Conservation (phyloP, 164 flowering plant species). For the Malania oleifera region DNA sequence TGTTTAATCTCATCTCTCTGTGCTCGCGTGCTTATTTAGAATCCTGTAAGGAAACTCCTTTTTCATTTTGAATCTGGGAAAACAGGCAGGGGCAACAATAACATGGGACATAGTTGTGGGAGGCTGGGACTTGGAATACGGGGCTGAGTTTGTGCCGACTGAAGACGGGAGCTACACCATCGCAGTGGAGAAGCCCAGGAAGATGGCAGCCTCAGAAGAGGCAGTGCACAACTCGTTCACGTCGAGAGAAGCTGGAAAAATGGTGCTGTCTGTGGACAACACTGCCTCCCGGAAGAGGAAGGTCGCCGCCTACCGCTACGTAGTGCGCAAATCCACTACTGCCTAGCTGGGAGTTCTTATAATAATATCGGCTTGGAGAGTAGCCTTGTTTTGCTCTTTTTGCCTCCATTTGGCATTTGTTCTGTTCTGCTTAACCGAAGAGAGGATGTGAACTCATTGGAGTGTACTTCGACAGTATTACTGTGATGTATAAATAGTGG, state of each 20-base stretch:
- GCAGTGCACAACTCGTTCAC: slow-evolving; percentile 73
- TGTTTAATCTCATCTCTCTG: not conserved
- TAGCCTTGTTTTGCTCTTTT: not conserved
- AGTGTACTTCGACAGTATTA: not conserved
- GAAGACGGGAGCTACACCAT: slow-evolving; percentile 74
- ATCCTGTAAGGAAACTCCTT: no score
- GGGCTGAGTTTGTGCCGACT: slow-evolving; percentile 78
- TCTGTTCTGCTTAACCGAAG: slow-evolving; percentile 1
- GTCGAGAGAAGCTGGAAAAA: slow-evolving; percentile 65
- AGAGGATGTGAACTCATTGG: slow-evolving; percentile 9
- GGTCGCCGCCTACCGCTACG: slow-evolving; percentile 87
- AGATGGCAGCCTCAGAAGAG: slow-evolving; percentile 43
- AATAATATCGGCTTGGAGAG: not conserved
- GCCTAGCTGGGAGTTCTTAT: slow-evolving; percentile 1
- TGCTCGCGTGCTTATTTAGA: not conserved
- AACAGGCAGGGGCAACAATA: slow-evolving; percentile 76
- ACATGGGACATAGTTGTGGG: slow-evolving; percentile 96
- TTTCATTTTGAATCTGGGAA: not conserved
- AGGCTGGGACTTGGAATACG: slow-evolving; percentile 96
- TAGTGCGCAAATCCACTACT: slow-evolving; percentile 56
- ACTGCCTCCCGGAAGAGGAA: slow-evolving; percentile 59
- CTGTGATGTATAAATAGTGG: slow-evolving; percentile 16
- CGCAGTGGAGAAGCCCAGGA: slow-evolving; percentile 64
- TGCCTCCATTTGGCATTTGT: not conserved
- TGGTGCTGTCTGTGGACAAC: slow-evolving; percentile 88